phyloP scores from a whole-genome alignment of 1,284 basidiomycete genomes.

The Ustilago bromivora region DNA sequence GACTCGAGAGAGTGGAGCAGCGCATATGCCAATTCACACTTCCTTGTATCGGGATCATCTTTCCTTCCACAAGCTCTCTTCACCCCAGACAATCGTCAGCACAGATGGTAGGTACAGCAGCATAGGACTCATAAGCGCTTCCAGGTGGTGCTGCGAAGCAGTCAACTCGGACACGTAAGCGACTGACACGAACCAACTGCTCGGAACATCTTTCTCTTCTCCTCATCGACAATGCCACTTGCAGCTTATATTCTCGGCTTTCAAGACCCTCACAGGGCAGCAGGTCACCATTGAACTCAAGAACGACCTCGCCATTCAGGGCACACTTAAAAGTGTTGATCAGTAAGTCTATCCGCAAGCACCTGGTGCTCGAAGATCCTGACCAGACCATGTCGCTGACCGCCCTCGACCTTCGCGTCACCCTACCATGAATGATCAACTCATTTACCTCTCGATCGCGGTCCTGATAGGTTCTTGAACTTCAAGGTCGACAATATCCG shows the following conservation, averaged over 20 bases:
- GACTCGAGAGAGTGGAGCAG: conserved; percentile 28
- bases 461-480: conserved; percentile 79
- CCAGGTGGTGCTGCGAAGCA: not conserved
- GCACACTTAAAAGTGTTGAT: conserved; percentile 96
- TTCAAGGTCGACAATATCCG: conserved; percentile 95
- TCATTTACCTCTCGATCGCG: not conserved
- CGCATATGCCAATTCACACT: conserved; percentile 20
- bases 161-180: not conserved
- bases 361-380: not conserved
- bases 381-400: not conserved
- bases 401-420: not conserved
- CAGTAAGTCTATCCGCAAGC: conserved; percentile 74
- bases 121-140: not conserved
- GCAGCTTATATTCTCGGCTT: conserved; percentile 95
- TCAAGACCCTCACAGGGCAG: conserved; percentile 98
- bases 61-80: not conserved
- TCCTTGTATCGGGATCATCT: not conserved
- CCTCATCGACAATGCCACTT: not conserved
- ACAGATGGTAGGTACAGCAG: conserved; percentile 23
- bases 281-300: conserved; percentile 93
- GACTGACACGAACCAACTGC: conserved; percentile 1
- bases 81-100: conserved; percentile 6
- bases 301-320: conserved; percentile 97
- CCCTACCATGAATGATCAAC: not conserved
- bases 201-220: not conserved